phyloP scores from a whole-genome alignment of 352 stramenopile genomes.

The Phytophthora ramorum region DNA sequence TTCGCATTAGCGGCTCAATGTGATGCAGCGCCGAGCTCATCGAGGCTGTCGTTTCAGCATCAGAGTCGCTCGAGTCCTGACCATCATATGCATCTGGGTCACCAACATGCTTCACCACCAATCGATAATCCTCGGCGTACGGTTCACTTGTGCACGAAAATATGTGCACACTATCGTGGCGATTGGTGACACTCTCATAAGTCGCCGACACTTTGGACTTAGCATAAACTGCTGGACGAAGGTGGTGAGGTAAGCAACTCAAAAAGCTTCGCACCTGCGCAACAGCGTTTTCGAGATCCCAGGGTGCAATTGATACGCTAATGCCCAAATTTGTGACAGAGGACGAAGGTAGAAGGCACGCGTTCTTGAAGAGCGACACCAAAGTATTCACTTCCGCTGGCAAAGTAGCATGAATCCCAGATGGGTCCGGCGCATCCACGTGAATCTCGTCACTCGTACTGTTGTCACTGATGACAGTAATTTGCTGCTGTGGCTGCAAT shows the following conservation, averaged over 20 bases:
- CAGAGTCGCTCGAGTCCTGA: slow-evolving; percentile 42
- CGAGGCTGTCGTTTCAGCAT: slow-evolving; percentile 44
- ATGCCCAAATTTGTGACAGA: slow-evolving; percentile 64
- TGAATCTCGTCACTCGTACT: slow-evolving; percentile 2
- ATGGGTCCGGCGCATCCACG: slow-evolving; percentile 10
- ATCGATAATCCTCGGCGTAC: slow-evolving; percentile 29
- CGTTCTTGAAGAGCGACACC: slow-evolving; percentile 60
- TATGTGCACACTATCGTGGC: slow-evolving; percentile 9
- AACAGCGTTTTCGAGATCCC: slow-evolving; percentile 68
- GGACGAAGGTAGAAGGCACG: slow-evolving; percentile 52
- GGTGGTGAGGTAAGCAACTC: slow-evolving; percentile 55
- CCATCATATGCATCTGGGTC: slow-evolving; percentile 24
- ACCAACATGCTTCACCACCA: slow-evolving; percentile 35
- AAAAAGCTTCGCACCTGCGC: slow-evolving; percentile 64
- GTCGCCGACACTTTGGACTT: slow-evolving; percentile 38
- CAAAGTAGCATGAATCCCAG: slow-evolving; percentile 14
- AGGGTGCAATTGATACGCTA: slow-evolving; percentile 54
- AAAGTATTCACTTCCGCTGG: slow-evolving; percentile 43
- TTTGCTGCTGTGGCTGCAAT: slow-evolving; percentile 16
- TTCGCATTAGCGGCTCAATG: slow-evolving; percentile 47
- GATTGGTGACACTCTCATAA: slow-evolving; percentile 34
- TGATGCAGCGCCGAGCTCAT: slow-evolving; percentile 46
- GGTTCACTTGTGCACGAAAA: slow-evolving; percentile 11
- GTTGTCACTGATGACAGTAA: slow-evolving; percentile 2
- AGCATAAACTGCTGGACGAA: slow-evolving; percentile 55